phyloP scores from a whole-genome alignment of 805 yeast genomes.

The Hyphopichia homilentoma region DNA sequence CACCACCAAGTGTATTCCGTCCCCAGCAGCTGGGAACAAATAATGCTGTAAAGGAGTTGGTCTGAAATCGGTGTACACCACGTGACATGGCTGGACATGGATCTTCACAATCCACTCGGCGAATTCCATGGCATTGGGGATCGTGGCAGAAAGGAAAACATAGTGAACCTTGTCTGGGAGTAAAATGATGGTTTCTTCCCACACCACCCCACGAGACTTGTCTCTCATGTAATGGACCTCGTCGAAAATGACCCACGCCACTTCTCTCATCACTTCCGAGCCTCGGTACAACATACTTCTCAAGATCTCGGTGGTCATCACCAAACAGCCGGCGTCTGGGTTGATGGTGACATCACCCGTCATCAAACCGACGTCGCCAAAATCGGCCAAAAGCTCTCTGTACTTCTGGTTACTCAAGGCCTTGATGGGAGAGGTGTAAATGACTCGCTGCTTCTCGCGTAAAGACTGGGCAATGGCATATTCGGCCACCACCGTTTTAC shows the following conservation, averaged over 20 bases:
- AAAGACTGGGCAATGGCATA: slow-evolving; percentile 96
- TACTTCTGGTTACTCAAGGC: slow-evolving; percentile 93
- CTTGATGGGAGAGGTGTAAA: slow-evolving; percentile 92
- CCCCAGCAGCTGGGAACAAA: slow-evolving; percentile 97
- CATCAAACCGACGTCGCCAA: slow-evolving; percentile 97
- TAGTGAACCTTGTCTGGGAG: slow-evolving; percentile 95
- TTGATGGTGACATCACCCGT: slow-evolving; percentile 99
- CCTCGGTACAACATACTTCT: slow-evolving; percentile 97
- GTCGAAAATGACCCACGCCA: slow-evolving; percentile 97
- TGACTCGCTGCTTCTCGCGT: slow-evolving; percentile 86
- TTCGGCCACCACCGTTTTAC: slow-evolving; percentile 96
- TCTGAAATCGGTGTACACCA: slow-evolving; percentile 96
- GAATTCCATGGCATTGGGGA: slow-evolving; percentile 97
- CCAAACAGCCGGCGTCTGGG: slow-evolving; percentile 97
- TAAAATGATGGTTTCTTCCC: slow-evolving; percentile 98
- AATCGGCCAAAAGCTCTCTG: slow-evolving; percentile 86
- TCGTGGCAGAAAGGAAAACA: slow-evolving; percentile 92
- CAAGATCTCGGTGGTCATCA: slow-evolving; percentile 98
- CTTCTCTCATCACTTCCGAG: slow-evolving; percentile 97
- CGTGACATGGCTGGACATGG: slow-evolving; percentile 96
- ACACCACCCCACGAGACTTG: slow-evolving; percentile 96
- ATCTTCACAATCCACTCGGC: slow-evolving; percentile 98
- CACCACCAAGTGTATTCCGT: slow-evolving; percentile 94
- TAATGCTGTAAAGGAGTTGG: slow-evolving; percentile 99
- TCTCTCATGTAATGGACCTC: slow-evolving; percentile 99